Evolutionary conservation across 805 yeast species (phyloP).

Genomic region (Jamesozyma rosinii): DNA sequence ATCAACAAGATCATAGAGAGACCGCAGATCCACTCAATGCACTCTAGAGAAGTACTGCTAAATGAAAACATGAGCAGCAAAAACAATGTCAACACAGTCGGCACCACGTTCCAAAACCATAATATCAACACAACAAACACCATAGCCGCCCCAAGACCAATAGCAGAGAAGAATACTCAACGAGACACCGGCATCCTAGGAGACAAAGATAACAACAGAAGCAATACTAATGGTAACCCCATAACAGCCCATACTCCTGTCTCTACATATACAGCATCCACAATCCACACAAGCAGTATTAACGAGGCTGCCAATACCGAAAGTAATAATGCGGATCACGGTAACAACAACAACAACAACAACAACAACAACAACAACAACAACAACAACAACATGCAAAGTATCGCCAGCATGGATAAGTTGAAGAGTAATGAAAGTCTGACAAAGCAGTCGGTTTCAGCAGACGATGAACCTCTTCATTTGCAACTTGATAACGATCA

Average conservation of each 20-base stretch:
- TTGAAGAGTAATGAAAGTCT: slow-evolving; percentile 3
- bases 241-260: background rate
- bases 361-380: slow-evolving; percentile 4
- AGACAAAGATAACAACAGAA: background rate
- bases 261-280: background rate
- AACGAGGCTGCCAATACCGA: background rate
- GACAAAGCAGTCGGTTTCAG: background rate
- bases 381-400: slow-evolving; percentile 1
- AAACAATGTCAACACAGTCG: too few species aligned
- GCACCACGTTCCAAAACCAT: too few species aligned
- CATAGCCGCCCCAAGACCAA: background rate
- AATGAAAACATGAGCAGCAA: background rate
- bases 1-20: slow-evolving; percentile 17
- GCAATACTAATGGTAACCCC: background rate
- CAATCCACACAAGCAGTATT: background rate
- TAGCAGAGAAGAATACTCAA: background rate
- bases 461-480: slow-evolving; percentile 1
- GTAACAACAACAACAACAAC: background rate
- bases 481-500: slow-evolving; percentile 12
- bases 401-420: slow-evolving; percentile 7
- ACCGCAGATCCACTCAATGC: slow-evolving; percentile 17
- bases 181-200: background rate
- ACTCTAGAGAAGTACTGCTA: slow-evolving; percentile 21
- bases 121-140: background rate
- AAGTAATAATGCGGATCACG: background rate